A percentile compares a stretch with the other conserved stretches of the same genome.
Conservation (phyloP, 305 asterid genomes). For the Fraxinus angustifolia region DNA sequence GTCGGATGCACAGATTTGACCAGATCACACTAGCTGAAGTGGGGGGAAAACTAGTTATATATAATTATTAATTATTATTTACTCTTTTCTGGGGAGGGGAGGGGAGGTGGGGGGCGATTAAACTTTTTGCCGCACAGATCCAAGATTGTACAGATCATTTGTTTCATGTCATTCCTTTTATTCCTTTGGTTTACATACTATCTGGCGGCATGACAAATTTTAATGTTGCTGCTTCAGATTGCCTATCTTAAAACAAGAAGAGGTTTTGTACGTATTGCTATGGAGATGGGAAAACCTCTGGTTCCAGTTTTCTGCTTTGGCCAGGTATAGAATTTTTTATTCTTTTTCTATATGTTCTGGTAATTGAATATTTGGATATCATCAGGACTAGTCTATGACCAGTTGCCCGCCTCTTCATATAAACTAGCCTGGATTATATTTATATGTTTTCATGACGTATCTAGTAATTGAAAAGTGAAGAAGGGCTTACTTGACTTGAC, state of each 20-base stretch:
- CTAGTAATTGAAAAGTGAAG: background rate
- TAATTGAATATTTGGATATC: background rate
- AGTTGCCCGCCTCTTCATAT: constrained; percentile 6
- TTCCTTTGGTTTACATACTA: constrained; percentile 8
- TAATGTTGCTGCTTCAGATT: constrained; percentile 36
- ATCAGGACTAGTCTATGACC: background rate
- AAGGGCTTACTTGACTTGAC: background rate
- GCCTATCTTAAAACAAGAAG: constrained; percentile 63
- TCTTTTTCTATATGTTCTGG: constrained; percentile 7
- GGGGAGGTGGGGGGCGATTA: background rate
- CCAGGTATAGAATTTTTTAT: constrained; percentile 52
- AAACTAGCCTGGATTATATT: background rate
- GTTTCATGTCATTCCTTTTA: background rate
- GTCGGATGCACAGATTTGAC: background rate
- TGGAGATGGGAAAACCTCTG: constrained; percentile 83
- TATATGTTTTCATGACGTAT: background rate
- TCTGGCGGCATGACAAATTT: constrained; percentile 20
- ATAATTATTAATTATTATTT: background rate
- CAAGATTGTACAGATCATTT: background rate
- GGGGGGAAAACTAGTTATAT: background rate
- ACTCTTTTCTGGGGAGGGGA: background rate
- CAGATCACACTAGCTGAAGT: constrained; percentile 11
- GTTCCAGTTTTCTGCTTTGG: constrained; percentile 98
- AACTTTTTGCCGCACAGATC: background rate
- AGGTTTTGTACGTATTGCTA: constrained; percentile 86